Evolutionary conservation across 495 filamentous ascomycete genomes (phyloP), one percentile per base, ranked within the genome.

Genomic region (Trichocladium uniseriatum): DNA sequence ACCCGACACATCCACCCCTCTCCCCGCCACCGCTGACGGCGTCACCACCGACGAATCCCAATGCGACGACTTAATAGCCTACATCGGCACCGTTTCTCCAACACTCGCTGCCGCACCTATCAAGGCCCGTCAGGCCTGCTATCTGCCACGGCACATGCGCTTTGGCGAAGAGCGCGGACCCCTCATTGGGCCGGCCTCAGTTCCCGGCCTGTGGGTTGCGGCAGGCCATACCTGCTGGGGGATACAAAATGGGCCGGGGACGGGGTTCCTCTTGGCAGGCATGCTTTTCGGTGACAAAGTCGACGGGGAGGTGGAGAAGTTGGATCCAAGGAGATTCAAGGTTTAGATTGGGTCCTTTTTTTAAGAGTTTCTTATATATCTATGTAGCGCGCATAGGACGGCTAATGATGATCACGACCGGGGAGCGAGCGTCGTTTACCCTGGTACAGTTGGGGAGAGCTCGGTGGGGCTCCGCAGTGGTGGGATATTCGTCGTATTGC

Each of bases 141-240:
- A 98, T 62, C 70, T 98, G 27, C 92, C 92, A n/a, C 82, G 81
- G 21, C 73, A 73, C 51, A 75, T 74, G 39, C 72, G 78, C 1
- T 77, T 79, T 29, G 77, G 78, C 24, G 66, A 72, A 29, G 75
- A 78, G 45, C 57, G 59, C 16, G 83, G 82, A 2, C 92, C 92
- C 27, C 65, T 96, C 24, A 77, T 97, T 28, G 92, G 88, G 1
- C 68, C 78, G 52, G 87, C 89, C 19, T 75, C 79, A 5, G 78
- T 83, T 1, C 79, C 82, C 19, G 89, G 94, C 0, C 58, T 96
- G 31, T 80, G 89, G 61, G 69, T 98, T 52, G 92, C 94, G 2
- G 76, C 87, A 6, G 92, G 92, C 11, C 92, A 98, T 69, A 95
- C 88, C 3, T 97, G 92, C 66, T 97, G 92, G 92, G 91, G 91